A percentile compares a stretch with the other conserved stretches of the same genome.
phyloP scores from a whole-genome alignment of 2,329 filamentous ascomycete genomes.

The Drechslerella coelobrocha region DNA sequence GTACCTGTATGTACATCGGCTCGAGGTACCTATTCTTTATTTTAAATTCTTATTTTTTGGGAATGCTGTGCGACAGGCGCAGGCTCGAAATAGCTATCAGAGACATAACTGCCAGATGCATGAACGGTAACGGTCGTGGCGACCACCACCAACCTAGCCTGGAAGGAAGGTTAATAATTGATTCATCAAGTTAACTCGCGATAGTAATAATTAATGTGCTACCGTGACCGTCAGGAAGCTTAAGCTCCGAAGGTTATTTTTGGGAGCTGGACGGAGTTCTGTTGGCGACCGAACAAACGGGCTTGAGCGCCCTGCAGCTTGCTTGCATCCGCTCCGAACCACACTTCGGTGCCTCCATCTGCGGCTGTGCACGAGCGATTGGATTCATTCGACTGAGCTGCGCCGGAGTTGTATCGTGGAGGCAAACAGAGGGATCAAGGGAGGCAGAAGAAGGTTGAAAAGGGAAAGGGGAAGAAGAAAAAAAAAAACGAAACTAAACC shows the following conservation, averaged over 20 bases:
- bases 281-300: neutral
- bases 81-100: neutral
- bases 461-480: no score
- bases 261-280: neutral
- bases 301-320: neutral
- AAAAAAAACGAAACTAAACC: neutral
- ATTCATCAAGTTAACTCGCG: neutral
- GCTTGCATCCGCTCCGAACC: neutral
- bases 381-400: neutral
- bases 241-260: neutral
- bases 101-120: neutral
- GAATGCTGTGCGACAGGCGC: neutral
- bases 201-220: neutral
- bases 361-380: neutral
- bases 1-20: slow-evolving; percentile 15
- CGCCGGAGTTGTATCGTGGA: no score
- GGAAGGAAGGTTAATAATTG: neutral
- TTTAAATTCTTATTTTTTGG: no score
- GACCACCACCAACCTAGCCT: neutral
- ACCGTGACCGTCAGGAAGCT: neutral
- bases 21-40: no score
- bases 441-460: no score
- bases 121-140: neutral
- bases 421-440: no score
- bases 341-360: neutral